Conservation (phyloP, 352 stramenopile genomes). For the Phytophthora melonis region DNA sequence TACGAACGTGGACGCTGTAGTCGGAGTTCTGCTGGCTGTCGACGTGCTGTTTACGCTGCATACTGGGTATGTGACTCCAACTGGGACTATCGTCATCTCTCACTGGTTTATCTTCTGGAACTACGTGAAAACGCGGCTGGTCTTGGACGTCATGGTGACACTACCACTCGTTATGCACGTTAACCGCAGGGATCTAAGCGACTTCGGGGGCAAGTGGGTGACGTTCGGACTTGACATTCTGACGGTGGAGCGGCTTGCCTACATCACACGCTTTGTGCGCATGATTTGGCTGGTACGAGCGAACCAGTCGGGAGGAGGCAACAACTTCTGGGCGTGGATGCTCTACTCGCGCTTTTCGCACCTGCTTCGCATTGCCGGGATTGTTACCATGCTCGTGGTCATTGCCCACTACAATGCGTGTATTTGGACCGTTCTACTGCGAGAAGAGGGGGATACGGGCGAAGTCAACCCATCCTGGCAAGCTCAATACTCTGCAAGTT, state of each 20-base stretch:
- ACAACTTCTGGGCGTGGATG: slow-evolving; percentile 34
- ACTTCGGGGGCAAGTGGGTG: not conserved
- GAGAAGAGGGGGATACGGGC: not conserved
- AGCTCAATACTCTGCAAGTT: slow-evolving; percentile 38
- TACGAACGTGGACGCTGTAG: not conserved
- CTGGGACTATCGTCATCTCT: not conserved
- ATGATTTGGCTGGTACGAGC: slow-evolving; percentile 8
- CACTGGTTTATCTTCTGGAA: not conserved
- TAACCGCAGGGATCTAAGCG: not conserved
- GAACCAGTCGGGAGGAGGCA: not conserved
- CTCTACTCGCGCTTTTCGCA: slow-evolving; percentile 43
- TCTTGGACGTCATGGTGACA: not conserved
- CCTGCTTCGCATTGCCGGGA: slow-evolving; percentile 35
- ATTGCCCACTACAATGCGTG: slow-evolving; percentile 58
- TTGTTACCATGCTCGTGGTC: slow-evolving; percentile 46
- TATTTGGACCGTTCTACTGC: slow-evolving; percentile 31
- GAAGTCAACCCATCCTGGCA: not conserved
- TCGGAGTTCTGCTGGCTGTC: slow-evolving; percentile 19
- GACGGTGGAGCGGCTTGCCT: slow-evolving; percentile 15
- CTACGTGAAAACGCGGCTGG: not conserved
- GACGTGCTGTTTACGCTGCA: slow-evolving; percentile 12
- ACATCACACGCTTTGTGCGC: slow-evolving; percentile 30
- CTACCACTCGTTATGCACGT: not conserved
- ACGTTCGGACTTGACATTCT: slow-evolving; percentile 9
- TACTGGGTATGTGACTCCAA: slow-evolving; percentile 1